These are phyloP conservation scores for Pythium periplocum DNA, from an alignment of 352 stramenopile species.

Conservation along the genomic window DNA sequence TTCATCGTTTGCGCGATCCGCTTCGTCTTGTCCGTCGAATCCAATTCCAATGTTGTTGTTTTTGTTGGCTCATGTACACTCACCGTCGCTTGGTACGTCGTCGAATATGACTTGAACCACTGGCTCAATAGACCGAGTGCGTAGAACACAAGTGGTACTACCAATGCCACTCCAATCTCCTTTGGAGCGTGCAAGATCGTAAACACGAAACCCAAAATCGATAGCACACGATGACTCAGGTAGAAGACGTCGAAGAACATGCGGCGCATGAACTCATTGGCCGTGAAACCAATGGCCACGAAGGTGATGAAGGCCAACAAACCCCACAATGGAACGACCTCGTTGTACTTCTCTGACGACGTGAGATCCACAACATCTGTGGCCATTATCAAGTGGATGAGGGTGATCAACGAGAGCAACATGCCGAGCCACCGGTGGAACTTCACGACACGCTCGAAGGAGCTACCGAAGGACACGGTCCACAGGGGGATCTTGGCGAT, in stretches of 20 bases:
- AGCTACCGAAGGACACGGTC: constrained; percentile 66
- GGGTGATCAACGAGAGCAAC: constrained; percentile 38
- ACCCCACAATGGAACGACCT: constrained; percentile 53
- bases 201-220: constrained; percentile 71
- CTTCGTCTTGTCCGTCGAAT: constrained; percentile 43
- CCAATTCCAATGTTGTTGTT: constrained; percentile 56
- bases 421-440: constrained; percentile 82
- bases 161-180: constrained; percentile 48
- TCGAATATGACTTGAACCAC: constrained; percentile 45
- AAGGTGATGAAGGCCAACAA: constrained; percentile 64
- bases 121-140: constrained; percentile 41
- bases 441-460: constrained; percentile 80
- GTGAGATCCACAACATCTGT: constrained; percentile 35
- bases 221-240: constrained; percentile 64
- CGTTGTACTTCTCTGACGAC: constrained; percentile 34
- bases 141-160: constrained; percentile 62
- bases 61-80: constrained; percentile 27
- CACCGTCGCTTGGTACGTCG: constrained; percentile 38
- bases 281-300: constrained; percentile 39
- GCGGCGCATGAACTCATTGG: constrained; percentile 61
- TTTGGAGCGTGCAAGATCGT: constrained; percentile 60
- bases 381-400: constrained; percentile 57
- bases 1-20: constrained; percentile 52
- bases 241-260: constrained; percentile 75
- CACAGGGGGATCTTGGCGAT: constrained; percentile 56